Evolutionary conservation across 768 basidiomycete species (phyloP).

Genomic region (Tulasnella sp.): DNA sequence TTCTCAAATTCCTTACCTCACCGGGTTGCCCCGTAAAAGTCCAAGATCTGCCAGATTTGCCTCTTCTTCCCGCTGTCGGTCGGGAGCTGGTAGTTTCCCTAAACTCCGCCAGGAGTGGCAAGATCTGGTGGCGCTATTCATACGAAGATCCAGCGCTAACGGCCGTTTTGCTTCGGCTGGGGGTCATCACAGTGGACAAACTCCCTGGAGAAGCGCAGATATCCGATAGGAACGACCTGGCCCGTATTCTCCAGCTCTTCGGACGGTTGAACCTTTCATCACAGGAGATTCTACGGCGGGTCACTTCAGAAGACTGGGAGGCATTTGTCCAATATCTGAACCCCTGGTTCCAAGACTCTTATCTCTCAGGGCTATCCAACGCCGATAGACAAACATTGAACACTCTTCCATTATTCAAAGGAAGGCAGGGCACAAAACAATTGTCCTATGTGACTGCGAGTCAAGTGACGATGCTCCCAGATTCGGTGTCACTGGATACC

Average conservation of each 20-base stretch:
- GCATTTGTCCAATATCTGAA: not conserved
- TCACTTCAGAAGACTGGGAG: not conserved
- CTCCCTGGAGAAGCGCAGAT: not conserved
- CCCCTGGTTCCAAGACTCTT: not conserved
- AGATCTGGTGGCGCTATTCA: not conserved
- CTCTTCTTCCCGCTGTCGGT: not conserved
- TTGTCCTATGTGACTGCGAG: not conserved
- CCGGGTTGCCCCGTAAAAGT: not conserved
- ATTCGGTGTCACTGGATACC: not conserved
- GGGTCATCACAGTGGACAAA: not conserved
- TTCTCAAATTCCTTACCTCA: slow-evolving; percentile 4
- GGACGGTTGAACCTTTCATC: not conserved
- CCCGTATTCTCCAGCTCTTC: not conserved
- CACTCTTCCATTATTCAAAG: not conserved
- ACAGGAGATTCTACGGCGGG: not conserved
- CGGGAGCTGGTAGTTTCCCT: not conserved
- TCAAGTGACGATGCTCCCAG: not conserved
- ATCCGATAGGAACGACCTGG: not conserved
- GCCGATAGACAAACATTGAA: not conserved
- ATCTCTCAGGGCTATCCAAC: not conserved
- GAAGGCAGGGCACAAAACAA: not conserved
- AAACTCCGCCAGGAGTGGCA: not conserved
- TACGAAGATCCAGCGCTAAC: not conserved
- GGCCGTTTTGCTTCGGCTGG: not conserved
- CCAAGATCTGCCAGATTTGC: not conserved